A percentile compares a stretch with the other conserved stretches of the same genome.
These are phyloP conservation scores for Gossypium turneri DNA, from an alignment of 345 rosid species.

Conservation along the genomic window DNA sequence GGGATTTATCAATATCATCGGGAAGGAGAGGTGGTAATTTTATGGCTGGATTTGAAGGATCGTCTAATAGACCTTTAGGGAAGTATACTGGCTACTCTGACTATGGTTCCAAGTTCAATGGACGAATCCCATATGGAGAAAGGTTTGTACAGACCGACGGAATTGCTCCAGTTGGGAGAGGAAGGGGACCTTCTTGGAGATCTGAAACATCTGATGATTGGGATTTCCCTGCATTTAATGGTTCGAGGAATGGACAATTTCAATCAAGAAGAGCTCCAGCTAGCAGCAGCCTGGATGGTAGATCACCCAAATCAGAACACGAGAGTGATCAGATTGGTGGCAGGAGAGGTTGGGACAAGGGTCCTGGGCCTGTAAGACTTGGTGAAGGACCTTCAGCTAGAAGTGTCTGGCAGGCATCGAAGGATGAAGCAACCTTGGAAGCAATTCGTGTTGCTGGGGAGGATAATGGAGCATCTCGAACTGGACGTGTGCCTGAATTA, in stretches of 20 bases:
- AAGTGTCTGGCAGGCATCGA: slow-evolving; percentile 99
- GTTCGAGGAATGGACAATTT: slow-evolving; percentile 69
- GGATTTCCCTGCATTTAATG: slow-evolving; percentile 60
- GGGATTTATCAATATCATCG: slow-evolving; percentile 80
- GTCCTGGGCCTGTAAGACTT: slow-evolving; percentile 59
- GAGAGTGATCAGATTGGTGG: slow-evolving; percentile 65
- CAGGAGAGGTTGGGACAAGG: slow-evolving; percentile 89
- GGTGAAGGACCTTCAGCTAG: slow-evolving; percentile 99
- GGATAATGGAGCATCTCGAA: slow-evolving; percentile 57
- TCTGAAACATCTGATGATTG: slow-evolving; percentile 67
- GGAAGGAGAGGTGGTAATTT: slow-evolving; percentile 65
- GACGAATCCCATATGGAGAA: slow-evolving; percentile 67
- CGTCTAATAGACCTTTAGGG: slow-evolving; percentile 46
- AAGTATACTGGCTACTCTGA: slow-evolving; percentile 77
- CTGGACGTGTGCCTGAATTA: slow-evolving; percentile 70
- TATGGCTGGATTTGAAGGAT: slow-evolving; percentile 61
- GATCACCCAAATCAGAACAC: slow-evolving; percentile 71
- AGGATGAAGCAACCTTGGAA: slow-evolving; percentile 97
- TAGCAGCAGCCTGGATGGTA: slow-evolving; percentile 41
- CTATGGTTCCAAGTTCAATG: slow-evolving; percentile 58
- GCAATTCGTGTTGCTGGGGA: slow-evolving; percentile 97
- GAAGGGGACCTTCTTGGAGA: slow-evolving; percentile 76
- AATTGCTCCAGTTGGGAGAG: slow-evolving; percentile 50
- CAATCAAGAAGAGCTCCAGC: slow-evolving; percentile 58
- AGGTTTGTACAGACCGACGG: slow-evolving; percentile 74